Percentiles rank a stretch among this genome's conserved stretches.
Conservation (phyloP, 2,329 filamentous ascomycete genomes). For the Microdochium paspali region DNA sequence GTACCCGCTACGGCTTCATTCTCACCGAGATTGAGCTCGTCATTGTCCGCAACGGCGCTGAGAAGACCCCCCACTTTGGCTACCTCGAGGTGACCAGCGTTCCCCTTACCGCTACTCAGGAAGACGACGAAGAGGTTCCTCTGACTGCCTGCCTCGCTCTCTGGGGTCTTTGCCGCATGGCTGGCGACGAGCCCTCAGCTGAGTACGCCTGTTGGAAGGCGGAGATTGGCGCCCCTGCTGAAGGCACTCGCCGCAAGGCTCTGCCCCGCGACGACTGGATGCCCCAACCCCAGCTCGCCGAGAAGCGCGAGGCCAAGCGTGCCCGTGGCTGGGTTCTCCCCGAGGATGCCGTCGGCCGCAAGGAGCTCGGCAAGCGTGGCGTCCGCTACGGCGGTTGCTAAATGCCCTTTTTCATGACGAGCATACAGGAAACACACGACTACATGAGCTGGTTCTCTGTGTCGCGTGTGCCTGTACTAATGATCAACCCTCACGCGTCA, state of each 20-base stretch:
- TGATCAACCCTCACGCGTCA: neutral
- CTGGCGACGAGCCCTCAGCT: slow-evolving; percentile 44
- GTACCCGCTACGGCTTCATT: slow-evolving; percentile 90
- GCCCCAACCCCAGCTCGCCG: slow-evolving; percentile 59
- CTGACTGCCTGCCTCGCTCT: slow-evolving; percentile 66
- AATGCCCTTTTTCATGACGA: slow-evolving; percentile 1
- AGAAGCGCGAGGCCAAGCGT: slow-evolving; percentile 70
- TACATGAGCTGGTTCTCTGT: neutral
- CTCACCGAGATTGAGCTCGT: slow-evolving; percentile 93
- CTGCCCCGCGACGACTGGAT: slow-evolving; percentile 67
- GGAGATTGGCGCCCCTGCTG: slow-evolving; percentile 67
- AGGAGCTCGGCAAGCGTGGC: slow-evolving; percentile 61
- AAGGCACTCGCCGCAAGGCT: slow-evolving; percentile 61
- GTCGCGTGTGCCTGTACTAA: neutral
- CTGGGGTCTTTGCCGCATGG: slow-evolving; percentile 69
- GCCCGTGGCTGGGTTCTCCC: slow-evolving; percentile 67
- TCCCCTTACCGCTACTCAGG: slow-evolving; percentile 37
- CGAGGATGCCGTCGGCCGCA: slow-evolving; percentile 61
- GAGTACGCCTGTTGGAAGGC: slow-evolving; percentile 56
- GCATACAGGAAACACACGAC: neutral
- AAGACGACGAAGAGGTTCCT: slow-evolving; percentile 28
- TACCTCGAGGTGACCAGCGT: slow-evolving; percentile 66
- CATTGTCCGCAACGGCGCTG: slow-evolving; percentile 71
- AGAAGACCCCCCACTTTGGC: slow-evolving; percentile 72
- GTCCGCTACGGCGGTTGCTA: slow-evolving; percentile 44